Base-by-base conservation (phyloP, 2,329 filamentous ascomycete species). In the Nothophoma quercina region DNA sequence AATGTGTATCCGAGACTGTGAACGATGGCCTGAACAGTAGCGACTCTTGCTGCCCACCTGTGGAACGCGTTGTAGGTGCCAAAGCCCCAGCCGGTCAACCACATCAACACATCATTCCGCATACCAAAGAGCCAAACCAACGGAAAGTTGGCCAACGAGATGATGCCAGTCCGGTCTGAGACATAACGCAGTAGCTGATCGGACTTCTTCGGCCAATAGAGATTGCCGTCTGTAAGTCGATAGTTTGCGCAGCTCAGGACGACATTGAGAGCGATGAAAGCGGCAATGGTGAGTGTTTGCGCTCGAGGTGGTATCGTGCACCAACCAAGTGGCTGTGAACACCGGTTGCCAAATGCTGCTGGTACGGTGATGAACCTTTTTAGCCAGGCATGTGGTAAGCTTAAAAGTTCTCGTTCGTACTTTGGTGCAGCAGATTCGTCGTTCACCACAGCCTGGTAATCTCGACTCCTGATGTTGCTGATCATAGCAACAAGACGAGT, bases 11-110 rank as follows among this genome's bases (percentile, higher is more conserved):
- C 80, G 1, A 87, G 51, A 0, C 85, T 87, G 62, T 90, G 88
- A 0, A 86, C 68, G 1, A 88, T 77, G 1, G 85, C 87, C 58
- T 88, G 80, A 0, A 85, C 50, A 0, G 86, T 86, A 5, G 85
- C 80, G 2, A 88, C 77, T 15, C 87, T 78, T 0, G 88, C 87
- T 3, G 87, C 78, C 78, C 85, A 86, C 0, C 87, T 83, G 68
- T 90, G 88, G 44, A 89, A 88, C 32, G 84, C 80, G 59, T 85
- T 89, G 63, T 85, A 89, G 0, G 84, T 85, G 1, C 80, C 79
- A 66, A 87, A 89, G 9, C 83, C 85, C 86, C 87, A 90, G 0
- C 87, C 87, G 0, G 88, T 89, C 0, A 85, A 66, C 84, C 84
- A 88, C 47, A 88, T 75, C 13, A 89, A 78, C 0, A 86, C 63